A percentile compares a stretch with the other conserved stretches of the same genome.
Evolutionary conservation across 768 basidiomycete genomes (phyloP).

Genomic region (Serendipita sp.): DNA sequence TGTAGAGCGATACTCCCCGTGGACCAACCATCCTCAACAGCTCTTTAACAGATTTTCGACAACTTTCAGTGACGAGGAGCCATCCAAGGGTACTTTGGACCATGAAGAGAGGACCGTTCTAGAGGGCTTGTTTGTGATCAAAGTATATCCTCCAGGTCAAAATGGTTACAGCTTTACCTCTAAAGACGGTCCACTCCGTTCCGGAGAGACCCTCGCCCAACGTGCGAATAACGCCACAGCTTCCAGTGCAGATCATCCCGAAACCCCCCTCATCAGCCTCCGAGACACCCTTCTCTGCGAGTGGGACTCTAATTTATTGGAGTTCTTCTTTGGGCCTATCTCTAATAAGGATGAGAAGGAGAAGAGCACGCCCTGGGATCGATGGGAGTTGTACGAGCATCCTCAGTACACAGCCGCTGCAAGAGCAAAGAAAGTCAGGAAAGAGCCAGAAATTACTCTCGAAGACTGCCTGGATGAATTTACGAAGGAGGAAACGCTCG

Average conservation of each 20-base stretch:
- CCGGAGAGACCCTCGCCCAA: conserved; percentile 25
- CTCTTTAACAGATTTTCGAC: conserved; percentile 25
- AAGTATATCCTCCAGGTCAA: conserved; percentile 31
- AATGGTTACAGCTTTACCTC: not conserved
- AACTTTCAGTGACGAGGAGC: not conserved
- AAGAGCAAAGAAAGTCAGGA: conserved; percentile 37
- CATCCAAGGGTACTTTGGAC: not conserved
- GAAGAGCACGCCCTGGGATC: conserved; percentile 46
- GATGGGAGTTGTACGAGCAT: conserved; percentile 48
- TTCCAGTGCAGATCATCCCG: not conserved
- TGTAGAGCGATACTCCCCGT: conserved; percentile 48
- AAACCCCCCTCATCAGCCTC: conserved; percentile 36
- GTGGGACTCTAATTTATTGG: conserved; percentile 64
- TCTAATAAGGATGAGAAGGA: conserved; percentile 24
- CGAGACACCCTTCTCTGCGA: conserved; percentile 67
- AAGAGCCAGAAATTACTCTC: conserved; percentile 48
- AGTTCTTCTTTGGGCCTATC: conserved; percentile 46
- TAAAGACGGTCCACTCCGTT: conserved; percentile 29
- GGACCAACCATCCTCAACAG: conserved; percentile 46
- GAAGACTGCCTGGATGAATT: conserved; percentile 92
- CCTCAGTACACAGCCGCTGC: conserved; percentile 49
- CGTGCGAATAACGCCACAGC: conserved; percentile 14
- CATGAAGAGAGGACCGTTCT: conserved; percentile 23
- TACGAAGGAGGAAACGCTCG: conserved; percentile 82
- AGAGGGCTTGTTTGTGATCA: conserved; percentile 35